These are phyloP conservation scores for Trichoderma arundinaceum DNA, from an alignment of 2,329 filamentous ascomycete species.

Conservation along the genomic window DNA sequence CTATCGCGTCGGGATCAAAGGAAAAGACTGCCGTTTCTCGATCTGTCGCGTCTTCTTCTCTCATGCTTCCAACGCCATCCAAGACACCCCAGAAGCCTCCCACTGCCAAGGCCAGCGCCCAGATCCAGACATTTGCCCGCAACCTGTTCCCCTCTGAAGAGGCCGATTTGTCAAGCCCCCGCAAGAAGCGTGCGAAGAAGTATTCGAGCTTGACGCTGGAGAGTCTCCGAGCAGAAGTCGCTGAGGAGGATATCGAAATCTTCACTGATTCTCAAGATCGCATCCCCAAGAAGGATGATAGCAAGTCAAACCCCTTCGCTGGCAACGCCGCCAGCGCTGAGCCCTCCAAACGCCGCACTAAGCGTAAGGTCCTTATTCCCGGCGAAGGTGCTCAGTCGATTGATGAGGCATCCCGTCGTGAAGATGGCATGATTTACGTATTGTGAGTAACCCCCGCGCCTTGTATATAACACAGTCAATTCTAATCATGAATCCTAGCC, in stretches of 20 bases:
- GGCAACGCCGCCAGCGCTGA: constrained; percentile 51
- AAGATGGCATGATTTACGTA: constrained; percentile 75
- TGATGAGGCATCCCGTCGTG: constrained; percentile 66
- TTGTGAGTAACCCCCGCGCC: constrained; percentile 65
- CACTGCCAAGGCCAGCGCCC: constrained; percentile 55
- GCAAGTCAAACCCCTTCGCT: constrained; percentile 74
- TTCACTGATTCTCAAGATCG: constrained; percentile 83
- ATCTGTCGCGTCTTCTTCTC: constrained; percentile 46
- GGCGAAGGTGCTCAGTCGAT: constrained; percentile 65
- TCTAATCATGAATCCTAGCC: constrained; percentile 54
- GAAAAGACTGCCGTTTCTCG: constrained; percentile 36
- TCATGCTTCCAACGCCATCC: constrained; percentile 76
- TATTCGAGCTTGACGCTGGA: constrained; percentile 60
- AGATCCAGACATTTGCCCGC: constrained; percentile 61
- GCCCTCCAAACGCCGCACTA: constrained; percentile 60
- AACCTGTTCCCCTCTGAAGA: constrained; percentile 67
- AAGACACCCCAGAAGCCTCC: constrained; percentile 75
- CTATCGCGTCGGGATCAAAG: constrained; percentile 49
- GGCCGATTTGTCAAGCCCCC: constrained; percentile 63
- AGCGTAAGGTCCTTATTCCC: constrained; percentile 59
- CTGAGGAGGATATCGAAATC: constrained; percentile 68
- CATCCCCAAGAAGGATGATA: constrained; percentile 70
- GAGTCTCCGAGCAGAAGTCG: constrained; percentile 64
- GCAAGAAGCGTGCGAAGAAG: constrained; percentile 63
- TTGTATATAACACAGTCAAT: constrained; percentile 10